phyloP scores from a whole-genome alignment of 1,284 basidiomycete genomes.

The Pisolithus thermaeus region DNA sequence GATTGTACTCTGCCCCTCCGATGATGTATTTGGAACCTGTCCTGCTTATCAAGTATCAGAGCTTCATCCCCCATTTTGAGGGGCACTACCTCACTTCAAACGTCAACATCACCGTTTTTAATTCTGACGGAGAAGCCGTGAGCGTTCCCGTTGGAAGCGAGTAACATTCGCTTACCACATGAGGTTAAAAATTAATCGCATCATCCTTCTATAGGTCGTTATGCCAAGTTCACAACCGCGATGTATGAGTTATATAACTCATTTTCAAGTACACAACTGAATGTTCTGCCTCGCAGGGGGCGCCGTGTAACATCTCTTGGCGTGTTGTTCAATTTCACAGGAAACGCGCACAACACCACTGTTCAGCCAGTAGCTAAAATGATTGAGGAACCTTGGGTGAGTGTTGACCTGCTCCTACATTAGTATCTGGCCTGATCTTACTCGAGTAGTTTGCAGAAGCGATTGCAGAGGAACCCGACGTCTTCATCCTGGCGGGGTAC shows the following conservation, averaged over 20 bases:
- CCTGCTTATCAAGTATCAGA: slow-evolving; percentile 44
- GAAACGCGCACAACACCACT: slow-evolving; percentile 60
- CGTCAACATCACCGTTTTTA: slow-evolving; percentile 72
- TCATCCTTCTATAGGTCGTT: slow-evolving; percentile 41
- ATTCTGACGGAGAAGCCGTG: slow-evolving; percentile 42
- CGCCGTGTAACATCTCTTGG: slow-evolving; percentile 74
- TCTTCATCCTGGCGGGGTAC: slow-evolving; percentile 70
- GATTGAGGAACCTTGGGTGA: slow-evolving; percentile 69
- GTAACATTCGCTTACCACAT: slow-evolving; percentile 11
- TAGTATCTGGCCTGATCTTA: not conserved
- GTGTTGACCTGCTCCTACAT: slow-evolving; percentile 8
- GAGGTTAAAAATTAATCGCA: not conserved
- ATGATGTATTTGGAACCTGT: not conserved
- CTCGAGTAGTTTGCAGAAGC: slow-evolving; percentile 61
- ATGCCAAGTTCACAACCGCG: slow-evolving; percentile 68
- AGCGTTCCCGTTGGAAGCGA: slow-evolving; percentile 61
- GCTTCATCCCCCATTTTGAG: slow-evolving; percentile 66
- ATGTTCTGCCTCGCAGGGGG: slow-evolving; percentile 38
- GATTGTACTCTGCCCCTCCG: not conserved
- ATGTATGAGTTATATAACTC: slow-evolving; percentile 38
- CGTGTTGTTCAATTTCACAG: slow-evolving; percentile 72
- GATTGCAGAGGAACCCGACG: slow-evolving; percentile 77
- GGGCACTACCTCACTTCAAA: slow-evolving; percentile 82
- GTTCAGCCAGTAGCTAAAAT: slow-evolving; percentile 70
- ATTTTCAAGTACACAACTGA: not conserved